These are phyloP conservation scores for Salisapilia sapeloensis DNA, from an alignment of 352 stramenopile genomes.

Conservation along the genomic window DNA sequence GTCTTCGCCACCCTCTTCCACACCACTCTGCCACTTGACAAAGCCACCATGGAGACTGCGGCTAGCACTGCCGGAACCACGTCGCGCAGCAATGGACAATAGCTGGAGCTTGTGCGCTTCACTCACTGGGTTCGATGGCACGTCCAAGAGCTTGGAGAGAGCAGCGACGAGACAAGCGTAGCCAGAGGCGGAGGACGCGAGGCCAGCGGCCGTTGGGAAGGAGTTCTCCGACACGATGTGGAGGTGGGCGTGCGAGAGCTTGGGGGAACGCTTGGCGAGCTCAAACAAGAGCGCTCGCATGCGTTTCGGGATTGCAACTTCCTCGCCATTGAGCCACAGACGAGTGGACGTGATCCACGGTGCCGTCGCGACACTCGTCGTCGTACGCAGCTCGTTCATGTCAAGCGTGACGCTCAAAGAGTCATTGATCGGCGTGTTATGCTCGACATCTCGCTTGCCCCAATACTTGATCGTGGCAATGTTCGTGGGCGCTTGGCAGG, in stretches of 20 bases:
- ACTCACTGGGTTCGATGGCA: too few species aligned
- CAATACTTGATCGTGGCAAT: conserved; percentile 99
- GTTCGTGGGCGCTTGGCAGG: conserved; percentile 91
- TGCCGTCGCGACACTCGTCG: conserved; percentile 82
- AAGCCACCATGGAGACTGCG: conserved; percentile 94
- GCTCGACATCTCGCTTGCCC: conserved; percentile 85
- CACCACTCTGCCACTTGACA: conserved; percentile 91
- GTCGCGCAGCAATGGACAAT: conserved; percentile 84
- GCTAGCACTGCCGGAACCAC: conserved; percentile 91
- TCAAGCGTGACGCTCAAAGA: conserved; percentile 95
- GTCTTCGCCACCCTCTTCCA: conserved; percentile 42
- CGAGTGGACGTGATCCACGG: conserved; percentile 65
- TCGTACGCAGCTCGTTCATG: conserved; percentile 88
- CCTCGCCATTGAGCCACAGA: conserved; percentile 93
- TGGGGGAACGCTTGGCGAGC: conserved; percentile 27
- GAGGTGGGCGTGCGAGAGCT: conserved; percentile 27
- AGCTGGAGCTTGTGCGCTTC: conserved; percentile 85
- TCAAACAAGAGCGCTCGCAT: conserved; percentile 56
- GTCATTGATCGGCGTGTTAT: conserved; percentile 96
- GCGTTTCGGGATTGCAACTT: conserved; percentile 69
- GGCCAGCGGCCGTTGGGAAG: conserved; percentile 95
- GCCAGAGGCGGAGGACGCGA: conserved; percentile 95
- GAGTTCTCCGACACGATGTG: conserved; percentile 95
- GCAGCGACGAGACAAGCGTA: conserved; percentile 88
- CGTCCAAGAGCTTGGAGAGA: conserved; percentile 80